A percentile compares a stretch with the other conserved stretches of the same genome.
Conservation (phyloP, 306 rosid genomes). For the Cucurbita moschata region DNA sequence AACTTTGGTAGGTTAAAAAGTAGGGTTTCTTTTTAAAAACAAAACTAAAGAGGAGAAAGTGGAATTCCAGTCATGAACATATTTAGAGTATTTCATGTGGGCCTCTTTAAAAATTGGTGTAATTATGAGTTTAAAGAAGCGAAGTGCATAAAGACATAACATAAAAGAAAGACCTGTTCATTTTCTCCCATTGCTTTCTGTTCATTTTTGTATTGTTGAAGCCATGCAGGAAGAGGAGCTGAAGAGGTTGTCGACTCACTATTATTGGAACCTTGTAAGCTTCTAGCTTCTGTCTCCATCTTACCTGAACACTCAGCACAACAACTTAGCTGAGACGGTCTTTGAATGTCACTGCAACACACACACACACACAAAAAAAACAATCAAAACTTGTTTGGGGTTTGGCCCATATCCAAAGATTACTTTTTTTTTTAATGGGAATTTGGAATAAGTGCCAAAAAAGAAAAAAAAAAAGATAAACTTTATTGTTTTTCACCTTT, state of each 20-base stretch:
- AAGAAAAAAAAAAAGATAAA: background rate
- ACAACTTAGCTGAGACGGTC: conserved; percentile 31
- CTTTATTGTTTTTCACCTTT: conserved; percentile 5
- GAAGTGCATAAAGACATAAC: conserved; percentile 6
- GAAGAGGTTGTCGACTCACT: conserved; percentile 38
- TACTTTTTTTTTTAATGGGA: background rate
- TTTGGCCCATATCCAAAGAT: conserved; percentile 6
- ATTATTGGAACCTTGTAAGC: conserved; percentile 36
- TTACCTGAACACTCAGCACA: conserved; percentile 40
- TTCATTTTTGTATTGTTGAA: conserved; percentile 75
- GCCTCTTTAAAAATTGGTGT: conserved; percentile 4
- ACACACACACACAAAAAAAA: background rate
- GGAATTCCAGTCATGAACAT: conserved; percentile 2
- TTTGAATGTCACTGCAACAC: conserved; percentile 43
- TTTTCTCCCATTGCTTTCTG: conserved; percentile 23
- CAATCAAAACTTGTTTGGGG: background rate
- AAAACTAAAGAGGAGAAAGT: background rate
- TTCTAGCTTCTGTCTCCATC: conserved; percentile 44
- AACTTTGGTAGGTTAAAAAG: background rate
- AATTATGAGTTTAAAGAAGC: background rate
- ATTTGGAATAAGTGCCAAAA: conserved; percentile 10
- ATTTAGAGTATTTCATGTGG: background rate
- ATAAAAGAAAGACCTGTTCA: conserved; percentile 43
- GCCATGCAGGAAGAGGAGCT: conserved; percentile 89
- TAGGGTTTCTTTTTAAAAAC: background rate